Percentiles rank a stretch among this genome's conserved stretches.
phyloP scores from a whole-genome alignment of 306 rosid species.

The Sphenostylis stenocarpa region DNA sequence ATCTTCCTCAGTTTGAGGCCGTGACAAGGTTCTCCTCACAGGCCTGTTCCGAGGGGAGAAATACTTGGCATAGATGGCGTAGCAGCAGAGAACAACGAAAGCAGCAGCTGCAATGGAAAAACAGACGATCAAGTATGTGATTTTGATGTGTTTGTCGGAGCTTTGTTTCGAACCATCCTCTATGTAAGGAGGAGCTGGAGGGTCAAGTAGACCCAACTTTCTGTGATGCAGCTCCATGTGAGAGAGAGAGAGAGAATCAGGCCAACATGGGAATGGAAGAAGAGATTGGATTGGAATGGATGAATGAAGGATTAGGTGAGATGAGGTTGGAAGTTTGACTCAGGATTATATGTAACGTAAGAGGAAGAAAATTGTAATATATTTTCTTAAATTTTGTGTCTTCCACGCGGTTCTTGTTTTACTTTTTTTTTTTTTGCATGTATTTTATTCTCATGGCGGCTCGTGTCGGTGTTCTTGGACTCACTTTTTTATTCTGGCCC shows the following conservation, averaged over 20 bases:
- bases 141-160: background rate
- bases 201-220: background rate
- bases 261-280: constrained; percentile 2
- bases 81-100: constrained; percentile 45
- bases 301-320: background rate
- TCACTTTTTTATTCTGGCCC: background rate
- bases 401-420: background rate
- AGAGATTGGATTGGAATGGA: background rate
- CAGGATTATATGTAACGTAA: background rate
- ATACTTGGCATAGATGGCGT: constrained; percentile 47
- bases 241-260: constrained; percentile 17
- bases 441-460: background rate
- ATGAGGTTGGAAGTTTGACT: constrained; percentile 31
- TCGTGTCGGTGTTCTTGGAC: constrained; percentile 4
- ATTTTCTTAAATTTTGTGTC: background rate
- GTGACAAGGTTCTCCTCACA: constrained; percentile 12
- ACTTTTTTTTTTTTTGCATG: constrained; percentile 4
- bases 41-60: constrained; percentile 20
- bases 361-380: background rate
- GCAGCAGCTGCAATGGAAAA: constrained; percentile 29
- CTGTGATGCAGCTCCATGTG: constrained; percentile 43
- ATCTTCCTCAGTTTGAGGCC: constrained; percentile 25
- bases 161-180: background rate
- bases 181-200: background rate
- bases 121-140: constrained; percentile 13